Evolutionary conservation across 768 basidiomycete species (phyloP), one percentile per base, ranked within the genome.

Genomic region (Lyophyllum atratum): DNA sequence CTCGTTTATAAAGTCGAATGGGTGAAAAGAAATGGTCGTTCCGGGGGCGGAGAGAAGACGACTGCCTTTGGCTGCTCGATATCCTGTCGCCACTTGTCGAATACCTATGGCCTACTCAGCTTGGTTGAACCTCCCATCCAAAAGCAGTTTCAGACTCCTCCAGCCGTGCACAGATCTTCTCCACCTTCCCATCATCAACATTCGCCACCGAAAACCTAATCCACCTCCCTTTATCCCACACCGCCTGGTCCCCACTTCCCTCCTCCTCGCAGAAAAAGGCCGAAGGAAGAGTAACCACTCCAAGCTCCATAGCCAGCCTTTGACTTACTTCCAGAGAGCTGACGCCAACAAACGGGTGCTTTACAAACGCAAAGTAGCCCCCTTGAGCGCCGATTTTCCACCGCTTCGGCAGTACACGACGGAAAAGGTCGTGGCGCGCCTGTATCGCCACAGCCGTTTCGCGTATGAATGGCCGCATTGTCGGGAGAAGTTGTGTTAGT

Each of bases 181-280:
- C 64, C 17, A 87, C 77, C 65, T 80, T 76, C 50, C 81, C 83
- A 49, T 91, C 88, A 42, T 80, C 78, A n/a, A 92, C 83, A 69
- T 92, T 93, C 12, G 90, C 89, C 3, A 93, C 87, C 10, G 89
- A 90, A 68, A 93, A 89, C 52, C 91, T 79, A 28, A 93, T 73
- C 88, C 89, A 93, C 53, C 80, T 71, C 37, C 84, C 80, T 63
- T 77, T 77, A 7, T 80, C 82, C 65, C 55, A 40, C 2, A 46
- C 65, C 44, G 54, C 29, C 7, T 49, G 31, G 43, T 25, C 75
- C 74, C 61, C 72, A n/a, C 6, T 10, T 4, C 33, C 74, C 4
- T 76, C 76, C 37, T 67, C 63, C 25, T 66, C 60, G 21, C 63
- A 72, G 68, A 92, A 91, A 69, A 92, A 91, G 0, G 72, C 71